Percentiles rank a stretch among this genome's conserved stretches.
Conservation (phyloP, 139 green algal genomes). For the Chlorokybus atmophyticus region DNA sequence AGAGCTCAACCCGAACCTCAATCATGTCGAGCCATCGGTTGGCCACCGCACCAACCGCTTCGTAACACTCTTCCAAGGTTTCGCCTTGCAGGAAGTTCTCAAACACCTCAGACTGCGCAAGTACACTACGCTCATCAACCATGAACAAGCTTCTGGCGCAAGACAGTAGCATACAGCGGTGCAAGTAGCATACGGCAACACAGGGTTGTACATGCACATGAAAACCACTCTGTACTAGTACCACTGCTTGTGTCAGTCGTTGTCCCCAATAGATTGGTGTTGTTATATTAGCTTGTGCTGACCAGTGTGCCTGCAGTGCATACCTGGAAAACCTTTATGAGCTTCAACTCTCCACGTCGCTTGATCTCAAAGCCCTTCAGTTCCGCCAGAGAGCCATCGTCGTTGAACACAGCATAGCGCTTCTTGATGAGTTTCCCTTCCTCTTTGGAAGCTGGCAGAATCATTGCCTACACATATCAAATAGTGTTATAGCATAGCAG, state of each 20-base stretch:
- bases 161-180: too few species aligned
- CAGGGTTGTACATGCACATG: neutral
- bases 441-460: conserved; percentile 80
- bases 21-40: conserved; percentile 95
- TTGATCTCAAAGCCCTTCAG: conserved; percentile 96
- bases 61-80: conserved; percentile 80
- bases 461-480: conserved; percentile 34
- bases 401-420: conserved; percentile 51
- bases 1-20: conserved; percentile 45
- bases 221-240: conserved; percentile 1
- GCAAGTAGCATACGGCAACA: conserved; percentile 9
- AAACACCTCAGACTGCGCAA: conserved; percentile 64
- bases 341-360: conserved; percentile 91
- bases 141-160: neutral
- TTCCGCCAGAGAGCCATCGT: conserved; percentile 82
- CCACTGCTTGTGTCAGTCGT: too few species aligned
- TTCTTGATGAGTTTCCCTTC: conserved; percentile 98
- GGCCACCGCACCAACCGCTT: conserved; percentile 72
- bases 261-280: too few species aligned
- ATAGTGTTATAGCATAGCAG: too few species aligned
- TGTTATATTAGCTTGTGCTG: too few species aligned
- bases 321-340: conserved; percentile 95
- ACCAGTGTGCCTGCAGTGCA: too few species aligned
- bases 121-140: neutral
- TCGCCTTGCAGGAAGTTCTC: conserved; percentile 74